Evolutionary conservation across 2,329 filamentous ascomycete genomes (phyloP), one percentile per base, ranked within the genome.

Genomic region (Sarocladium brachiariae): DNA sequence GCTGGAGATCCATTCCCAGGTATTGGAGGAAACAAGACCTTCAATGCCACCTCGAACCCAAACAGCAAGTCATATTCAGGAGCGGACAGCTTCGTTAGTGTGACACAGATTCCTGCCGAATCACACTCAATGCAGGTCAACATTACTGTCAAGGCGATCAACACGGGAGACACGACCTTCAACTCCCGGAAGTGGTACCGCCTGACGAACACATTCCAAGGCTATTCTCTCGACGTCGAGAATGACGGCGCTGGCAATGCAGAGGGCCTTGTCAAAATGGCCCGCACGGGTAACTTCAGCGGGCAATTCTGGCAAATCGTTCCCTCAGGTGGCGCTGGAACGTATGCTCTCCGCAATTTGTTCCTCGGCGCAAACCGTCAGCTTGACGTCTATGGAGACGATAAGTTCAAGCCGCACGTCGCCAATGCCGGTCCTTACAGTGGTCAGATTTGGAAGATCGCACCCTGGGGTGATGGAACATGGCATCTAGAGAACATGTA

Each of bases 171-270:
- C 16, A 13, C 7, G 5, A 13, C 27, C 3, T 47, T 47, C 43
- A 33, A 47, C 25, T 21, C 43, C 27, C 31, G 43, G 43, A 33
- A 11, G 16, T 47, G 43, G 43, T 47, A 47, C 27, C 24, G 43
- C n/a, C 24, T 47, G n/a, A 47, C 43, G 8, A 47, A 47, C 25
- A 47, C 43, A 14, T 47, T 47, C 43, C 43, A 47, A 23, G 43
- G 43, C n/a, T 23, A 47, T 25, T 47, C 43, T 4, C 43, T 47
- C 10, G 43, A 47, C 33, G 43, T 47, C 25, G 21, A 30, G 7
- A 47, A 47, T 16, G 43, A 47, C 27, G 43, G 43, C 5, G 43
- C 43, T n/a, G 43, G 27, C 43, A 47, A 47, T 21, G 43, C 18
- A 4, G 43, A 47, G n/a, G 43, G 43, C 27, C 43, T 47, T 4